phyloP scores from a whole-genome alignment of 2,329 filamentous ascomycete species.

The Claviceps sp. region DNA sequence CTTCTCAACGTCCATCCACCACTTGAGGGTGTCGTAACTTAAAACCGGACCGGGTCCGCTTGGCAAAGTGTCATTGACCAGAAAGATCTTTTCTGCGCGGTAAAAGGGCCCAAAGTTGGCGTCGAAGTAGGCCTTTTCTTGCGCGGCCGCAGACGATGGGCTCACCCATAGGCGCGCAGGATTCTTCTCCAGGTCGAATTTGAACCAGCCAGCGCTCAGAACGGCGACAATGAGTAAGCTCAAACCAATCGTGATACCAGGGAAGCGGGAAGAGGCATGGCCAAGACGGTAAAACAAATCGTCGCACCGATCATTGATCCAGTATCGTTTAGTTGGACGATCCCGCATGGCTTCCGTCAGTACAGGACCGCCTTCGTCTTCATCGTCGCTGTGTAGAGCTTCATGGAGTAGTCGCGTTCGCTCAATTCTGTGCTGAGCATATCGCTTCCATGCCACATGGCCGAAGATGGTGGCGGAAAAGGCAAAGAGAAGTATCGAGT shows the following conservation, averaged over 20 bases:
- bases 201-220: constrained; percentile 76
- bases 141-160: constrained; percentile 75
- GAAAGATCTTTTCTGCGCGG: constrained; percentile 80
- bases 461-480: constrained; percentile 55
- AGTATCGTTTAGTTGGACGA: constrained; percentile 65
- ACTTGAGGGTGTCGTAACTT: constrained; percentile 74
- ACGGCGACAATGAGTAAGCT: constrained; percentile 65
- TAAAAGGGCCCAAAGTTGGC: constrained; percentile 90
- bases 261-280: constrained; percentile 68
- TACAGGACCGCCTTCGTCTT: constrained; percentile 75
- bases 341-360: constrained; percentile 66
- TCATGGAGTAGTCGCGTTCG: constrained; percentile 80
- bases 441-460: constrained; percentile 62
- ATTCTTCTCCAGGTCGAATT: constrained; percentile 79
- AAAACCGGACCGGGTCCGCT: constrained; percentile 61
- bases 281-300: constrained; percentile 69
- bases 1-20: constrained; percentile 89
- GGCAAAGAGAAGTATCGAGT: constrained; percentile 59
- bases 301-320: constrained; percentile 73
- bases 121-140: constrained; percentile 92
- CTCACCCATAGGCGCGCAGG: constrained; percentile 95
- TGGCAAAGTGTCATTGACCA: constrained; percentile 71
- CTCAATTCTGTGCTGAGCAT: constrained; percentile 63
- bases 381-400: constrained; percentile 71
- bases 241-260: constrained; percentile 63